Evolutionary conservation across 768 basidiomycete genomes (phyloP), one percentile per base, ranked within the genome.

Genomic region (Trametes villosa): DNA sequence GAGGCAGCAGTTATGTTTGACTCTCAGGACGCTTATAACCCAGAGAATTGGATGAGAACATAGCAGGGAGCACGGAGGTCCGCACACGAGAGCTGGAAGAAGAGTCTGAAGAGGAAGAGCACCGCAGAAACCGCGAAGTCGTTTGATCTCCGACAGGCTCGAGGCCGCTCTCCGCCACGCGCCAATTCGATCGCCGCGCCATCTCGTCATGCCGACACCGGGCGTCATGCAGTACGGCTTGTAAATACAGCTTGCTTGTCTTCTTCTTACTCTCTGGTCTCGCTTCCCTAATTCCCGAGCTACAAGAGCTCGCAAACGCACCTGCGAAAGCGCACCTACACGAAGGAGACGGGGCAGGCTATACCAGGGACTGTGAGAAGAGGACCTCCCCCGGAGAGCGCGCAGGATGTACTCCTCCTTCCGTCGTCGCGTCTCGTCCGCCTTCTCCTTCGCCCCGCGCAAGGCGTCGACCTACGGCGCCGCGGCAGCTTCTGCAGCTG

Each of bases 381-480:
- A 33, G 30, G 38, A 34, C 12, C 15, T n/a, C 13, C 24, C 27
- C 42, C 42, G 53, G 50, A 53, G 60, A 52, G 54, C 54, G 54
- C 48, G 54, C 53, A 59, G 49, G 57, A 84, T 84, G 83, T 76
- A 81, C 67, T 72, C 78, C 33, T 68, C 78, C 30, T 51, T 81
- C 55, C 79, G 76, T 49, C 78, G 78, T 48, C 77, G 76, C 57
- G 56, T 78, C 34, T 62, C 76, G 8, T 67, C 76, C 36, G 66
- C 67, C 15, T 67, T 74, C 42, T 67, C 56, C 38, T 55, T 63
- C 48, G 15, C 52, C 9, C 57, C 62, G 22, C 57, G 56, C 31
- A 63, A 63, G 40, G 57, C 46, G 20, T 63, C 62, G 20, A 63
- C 62, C 20, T 63, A 63, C 29, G 62, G 62, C 40, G 29, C 52